Percentiles rank a stretch among this genome's conserved stretches.
Conservation (phyloP, 805 yeast genomes). For the Groenewaldozyma tartarivorans region DNA sequence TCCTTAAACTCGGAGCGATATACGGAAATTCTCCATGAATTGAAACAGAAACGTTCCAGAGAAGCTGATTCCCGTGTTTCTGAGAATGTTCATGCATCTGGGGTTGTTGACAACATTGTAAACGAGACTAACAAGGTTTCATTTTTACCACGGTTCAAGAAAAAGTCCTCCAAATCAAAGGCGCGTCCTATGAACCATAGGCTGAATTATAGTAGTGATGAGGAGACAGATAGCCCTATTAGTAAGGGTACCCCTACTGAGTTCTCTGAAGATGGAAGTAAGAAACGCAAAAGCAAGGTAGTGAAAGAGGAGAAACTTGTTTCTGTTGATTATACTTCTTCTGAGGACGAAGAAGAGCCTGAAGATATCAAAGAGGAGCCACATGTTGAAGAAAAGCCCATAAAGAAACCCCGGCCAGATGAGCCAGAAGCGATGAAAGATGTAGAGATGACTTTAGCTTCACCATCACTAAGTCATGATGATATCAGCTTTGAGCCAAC, state of each 20-base stretch:
- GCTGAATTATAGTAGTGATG: conserved; percentile 21
- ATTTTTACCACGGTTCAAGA: conserved; percentile 23
- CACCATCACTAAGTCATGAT: conserved; percentile 17
- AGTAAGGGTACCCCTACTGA: conserved; percentile 4
- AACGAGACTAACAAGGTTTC: conserved; percentile 11
- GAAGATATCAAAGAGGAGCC: conserved; percentile 6
- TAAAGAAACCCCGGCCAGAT: conserved; percentile 20
- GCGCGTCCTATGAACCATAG: conserved; percentile 24
- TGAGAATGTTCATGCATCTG: not conserved
- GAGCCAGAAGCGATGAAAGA: conserved; percentile 19
- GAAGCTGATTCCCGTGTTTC: conserved; percentile 1
- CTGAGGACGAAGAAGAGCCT: conserved; percentile 29
- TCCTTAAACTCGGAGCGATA: conserved; percentile 40
- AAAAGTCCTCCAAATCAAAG: conserved; percentile 9
- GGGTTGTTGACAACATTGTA: conserved; percentile 2
- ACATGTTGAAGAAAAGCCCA: conserved; percentile 10
- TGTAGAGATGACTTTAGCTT: conserved; percentile 14
- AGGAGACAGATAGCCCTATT: conserved; percentile 15
- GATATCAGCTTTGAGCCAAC: conserved; percentile 34
- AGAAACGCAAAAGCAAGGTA: conserved; percentile 4
- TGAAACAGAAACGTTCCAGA: not conserved
- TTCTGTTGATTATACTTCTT: conserved; percentile 35
- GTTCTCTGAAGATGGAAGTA: conserved; percentile 7
- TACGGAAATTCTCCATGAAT: conserved; percentile 3
- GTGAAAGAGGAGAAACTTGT: conserved; percentile 1